Conservation (phyloP, 2,329 filamentous ascomycete species). For the Xylariaceae sp. region DNA sequence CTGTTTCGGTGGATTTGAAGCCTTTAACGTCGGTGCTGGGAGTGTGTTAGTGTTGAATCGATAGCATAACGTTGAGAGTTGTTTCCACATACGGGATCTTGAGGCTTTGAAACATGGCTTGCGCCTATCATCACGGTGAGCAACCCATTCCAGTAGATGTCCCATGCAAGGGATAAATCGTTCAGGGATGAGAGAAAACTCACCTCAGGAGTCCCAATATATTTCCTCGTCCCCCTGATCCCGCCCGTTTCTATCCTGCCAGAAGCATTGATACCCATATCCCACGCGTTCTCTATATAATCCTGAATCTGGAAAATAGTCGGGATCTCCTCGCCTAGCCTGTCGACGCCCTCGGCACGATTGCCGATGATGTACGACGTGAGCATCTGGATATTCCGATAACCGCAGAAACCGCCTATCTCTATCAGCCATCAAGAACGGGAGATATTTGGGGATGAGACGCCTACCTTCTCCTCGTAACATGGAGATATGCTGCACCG, state of each 20-base stretch:
- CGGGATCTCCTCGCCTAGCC: conserved; percentile 60
- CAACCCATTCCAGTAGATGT: background rate
- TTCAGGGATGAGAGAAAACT: conserved; percentile 9
- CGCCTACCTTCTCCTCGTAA: conserved; percentile 61
- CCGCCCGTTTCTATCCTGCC: conserved; percentile 80
- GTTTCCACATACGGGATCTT: conserved; percentile 52
- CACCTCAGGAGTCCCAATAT: conserved; percentile 89
- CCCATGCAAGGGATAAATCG: too few relatives aligned
- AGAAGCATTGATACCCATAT: conserved; percentile 69
- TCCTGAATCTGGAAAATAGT: conserved; percentile 80
- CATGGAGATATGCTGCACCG: conserved; percentile 75
- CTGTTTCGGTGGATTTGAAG: conserved; percentile 45
- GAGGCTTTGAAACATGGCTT: conserved; percentile 69
- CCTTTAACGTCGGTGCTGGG: conserved; percentile 57
- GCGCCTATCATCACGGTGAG: conserved; percentile 48
- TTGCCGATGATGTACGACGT: conserved; percentile 68
- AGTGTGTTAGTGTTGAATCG: background rate
- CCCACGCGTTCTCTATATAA: conserved; percentile 82
- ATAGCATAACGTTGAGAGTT: too few relatives aligned
- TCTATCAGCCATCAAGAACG: conserved; percentile 2
- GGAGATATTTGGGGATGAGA: background rate
- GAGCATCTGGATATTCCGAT: conserved; percentile 91
- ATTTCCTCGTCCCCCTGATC: conserved; percentile 83
- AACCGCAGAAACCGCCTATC: conserved; percentile 83
- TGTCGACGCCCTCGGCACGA: conserved; percentile 49